Percentiles rank a stretch among this genome's conserved stretches.
These are phyloP conservation scores for Boletus hoseneyae DNA, from an alignment of 1,284 basidiomycete species.

Conservation along the genomic window DNA sequence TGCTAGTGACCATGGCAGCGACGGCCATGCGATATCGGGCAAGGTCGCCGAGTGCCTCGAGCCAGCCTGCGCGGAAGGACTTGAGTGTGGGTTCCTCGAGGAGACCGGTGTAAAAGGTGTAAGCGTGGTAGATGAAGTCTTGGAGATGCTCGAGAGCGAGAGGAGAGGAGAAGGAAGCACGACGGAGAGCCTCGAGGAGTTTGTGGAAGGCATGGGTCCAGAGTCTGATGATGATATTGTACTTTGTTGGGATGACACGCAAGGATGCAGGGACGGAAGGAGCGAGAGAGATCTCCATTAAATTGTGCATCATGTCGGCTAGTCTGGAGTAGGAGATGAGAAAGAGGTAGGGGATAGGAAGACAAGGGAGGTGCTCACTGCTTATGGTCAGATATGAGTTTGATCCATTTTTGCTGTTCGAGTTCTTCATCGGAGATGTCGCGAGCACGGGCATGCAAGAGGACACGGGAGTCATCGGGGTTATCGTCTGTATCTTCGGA, in stretches of 20 bases:
- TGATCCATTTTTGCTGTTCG: constrained; percentile 65
- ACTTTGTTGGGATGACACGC: constrained; percentile 86
- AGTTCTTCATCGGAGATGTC: constrained; percentile 45
- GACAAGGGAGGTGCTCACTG: constrained; percentile 40
- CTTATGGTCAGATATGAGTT: constrained; percentile 67
- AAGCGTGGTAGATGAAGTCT: constrained; percentile 93
- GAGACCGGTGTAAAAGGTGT: constrained; percentile 89
- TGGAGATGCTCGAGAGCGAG: constrained; percentile 75
- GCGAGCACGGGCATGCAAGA: constrained; percentile 47
- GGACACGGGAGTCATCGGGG: constrained; percentile 48
- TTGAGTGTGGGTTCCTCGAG: constrained; percentile 78
- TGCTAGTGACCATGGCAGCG: constrained; percentile 61
- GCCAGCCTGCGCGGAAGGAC: constrained; percentile 81
- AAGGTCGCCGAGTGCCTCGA: constrained; percentile 94
- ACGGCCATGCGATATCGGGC: constrained; percentile 94
- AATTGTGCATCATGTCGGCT: constrained; percentile 84
- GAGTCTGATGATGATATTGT: constrained; percentile 91
- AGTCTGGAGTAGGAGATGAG: constrained; percentile 48
- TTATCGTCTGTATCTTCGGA: constrained; percentile 55
- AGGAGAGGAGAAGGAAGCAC: constrained; percentile 64
- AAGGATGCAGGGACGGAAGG: constrained; percentile 85
- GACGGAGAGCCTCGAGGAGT: constrained; percentile 85
- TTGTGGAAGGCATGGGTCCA: constrained; percentile 93
- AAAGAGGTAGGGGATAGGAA: constrained; percentile 5
- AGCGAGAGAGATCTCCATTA: constrained; percentile 83